These are phyloP conservation scores for Quercus tomentella DNA, from an alignment of 331 rosid genomes.

Conservation along the genomic window DNA sequence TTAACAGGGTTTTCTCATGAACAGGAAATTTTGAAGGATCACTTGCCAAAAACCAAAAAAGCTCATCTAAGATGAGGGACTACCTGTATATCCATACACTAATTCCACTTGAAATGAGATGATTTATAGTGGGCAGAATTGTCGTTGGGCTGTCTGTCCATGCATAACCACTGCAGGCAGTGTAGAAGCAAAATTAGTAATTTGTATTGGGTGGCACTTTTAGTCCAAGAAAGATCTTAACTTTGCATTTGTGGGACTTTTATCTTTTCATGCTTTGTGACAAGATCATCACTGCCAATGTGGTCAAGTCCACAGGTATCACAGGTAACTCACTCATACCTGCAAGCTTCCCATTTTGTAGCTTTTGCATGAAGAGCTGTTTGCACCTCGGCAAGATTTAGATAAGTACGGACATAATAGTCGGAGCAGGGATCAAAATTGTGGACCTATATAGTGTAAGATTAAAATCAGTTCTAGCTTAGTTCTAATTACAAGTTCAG, in stretches of 20 bases:
- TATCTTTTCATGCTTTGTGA: too few relatives aligned
- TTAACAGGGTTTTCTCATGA: not conserved
- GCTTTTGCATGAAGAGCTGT: constrained; percentile 47
- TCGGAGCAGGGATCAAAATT: constrained; percentile 56
- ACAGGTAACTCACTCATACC: constrained; percentile 23
- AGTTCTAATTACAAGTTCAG: too few relatives aligned
- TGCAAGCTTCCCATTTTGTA: constrained; percentile 44
- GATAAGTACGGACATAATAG: constrained; percentile 31
- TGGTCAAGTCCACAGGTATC: not conserved
- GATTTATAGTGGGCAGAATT: constrained; percentile 37
- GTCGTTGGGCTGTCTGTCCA: constrained; percentile 50
- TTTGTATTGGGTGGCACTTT: not conserved
- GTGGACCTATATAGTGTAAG: constrained; percentile 22
- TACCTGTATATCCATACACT: constrained; percentile 46
- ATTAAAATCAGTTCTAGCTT: not conserved
- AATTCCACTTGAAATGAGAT: constrained; percentile 37
- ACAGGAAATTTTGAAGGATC: not conserved
- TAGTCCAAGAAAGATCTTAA: not conserved
- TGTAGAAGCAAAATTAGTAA: not conserved
- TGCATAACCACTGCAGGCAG: constrained; percentile 19
- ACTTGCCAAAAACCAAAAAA: not conserved
- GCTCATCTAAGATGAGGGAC: not conserved
- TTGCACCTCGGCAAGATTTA: constrained; percentile 54
- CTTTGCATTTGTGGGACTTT: not conserved
- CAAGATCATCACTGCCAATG: not conserved